Base-by-base conservation (phyloP, 1,284 basidiomycete species). In the Sanghuangporus baumii region DNA sequence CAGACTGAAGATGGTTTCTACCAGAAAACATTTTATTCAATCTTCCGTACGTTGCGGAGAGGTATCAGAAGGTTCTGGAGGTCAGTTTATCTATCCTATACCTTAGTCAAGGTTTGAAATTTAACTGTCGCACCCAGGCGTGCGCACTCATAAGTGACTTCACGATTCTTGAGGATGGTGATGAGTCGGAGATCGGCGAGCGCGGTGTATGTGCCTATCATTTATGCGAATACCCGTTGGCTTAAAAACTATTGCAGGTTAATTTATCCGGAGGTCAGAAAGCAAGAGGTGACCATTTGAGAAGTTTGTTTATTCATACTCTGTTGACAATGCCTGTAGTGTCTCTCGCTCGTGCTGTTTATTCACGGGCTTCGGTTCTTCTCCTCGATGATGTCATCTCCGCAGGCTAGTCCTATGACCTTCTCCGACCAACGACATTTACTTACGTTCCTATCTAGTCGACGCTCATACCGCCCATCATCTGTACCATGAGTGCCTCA, bases 261-360 rank as follows among this genome's bases (percentile, higher is more conserved):
- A 95, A 94, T 73, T 76, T 96, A 37, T 94, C 91, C 23, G 96
- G 96, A 62, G 96, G 96, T 34, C 96, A 99, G 73, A 98, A 98
- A 70, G 94, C 94, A 38, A 81, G 96, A 78, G 88, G 89, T 88
- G 68, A 50, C 77, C 66, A 2, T 9, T 8, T 36, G 5, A 37
- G 59, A 2, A 54, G 43, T 37, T 16, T n/a, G 26, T 6, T 18
- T 36, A 7, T 37, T 50, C 23, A 60, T 38, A 23, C 23, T 38
- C 36, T 2, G 9, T 46, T 40, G 16, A 37, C 11, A 55, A 40
- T 31, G 6, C 5, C 34, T 40, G 0, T 62, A 91, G 92, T 87
- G 1, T 84, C 93, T 0, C 80, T 96, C 7, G 96, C 96, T 23
- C 87, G 96, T 61, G 96, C 96, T 1, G 87, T 98, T 31, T 99